Conservation (phyloP, 768 basidiomycete genomes). For the Cubamyces lactineus region DNA sequence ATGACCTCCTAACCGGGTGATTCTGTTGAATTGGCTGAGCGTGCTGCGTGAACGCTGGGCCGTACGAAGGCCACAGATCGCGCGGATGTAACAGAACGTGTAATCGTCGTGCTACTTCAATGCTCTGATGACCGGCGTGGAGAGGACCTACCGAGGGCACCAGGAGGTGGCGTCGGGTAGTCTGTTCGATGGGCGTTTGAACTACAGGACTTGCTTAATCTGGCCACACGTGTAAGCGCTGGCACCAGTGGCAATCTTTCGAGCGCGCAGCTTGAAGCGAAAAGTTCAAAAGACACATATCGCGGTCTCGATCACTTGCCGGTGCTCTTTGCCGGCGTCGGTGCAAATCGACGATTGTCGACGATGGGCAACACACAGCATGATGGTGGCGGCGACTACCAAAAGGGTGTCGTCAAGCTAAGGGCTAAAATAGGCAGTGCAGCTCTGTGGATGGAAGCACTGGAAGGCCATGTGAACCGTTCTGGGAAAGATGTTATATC, state of each 20-base stretch:
- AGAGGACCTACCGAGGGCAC: not conserved
- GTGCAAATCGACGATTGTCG: not conserved
- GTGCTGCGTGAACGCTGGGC: slow-evolving; percentile 5
- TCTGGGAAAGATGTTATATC: slow-evolving; percentile 4
- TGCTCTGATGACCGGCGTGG: not conserved
- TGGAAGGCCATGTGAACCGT: slow-evolving; percentile 18
- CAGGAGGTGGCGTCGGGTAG: not conserved
- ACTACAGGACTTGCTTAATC: slow-evolving; percentile 22
- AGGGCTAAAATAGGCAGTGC: slow-evolving; percentile 3
- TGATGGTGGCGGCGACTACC: not conserved
- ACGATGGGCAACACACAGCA: not conserved
- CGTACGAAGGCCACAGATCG: not conserved
- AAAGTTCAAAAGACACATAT: not conserved
- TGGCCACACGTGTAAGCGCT: not conserved
- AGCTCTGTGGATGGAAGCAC: not conserved
- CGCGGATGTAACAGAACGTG: not conserved
- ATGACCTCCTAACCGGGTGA: slow-evolving; percentile 7
- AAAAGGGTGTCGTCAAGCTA: slow-evolving; percentile 10
- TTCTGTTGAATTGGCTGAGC: slow-evolving; percentile 4
- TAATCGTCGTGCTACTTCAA: not conserved
- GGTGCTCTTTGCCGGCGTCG: not conserved
- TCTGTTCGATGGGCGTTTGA: slow-evolving; percentile 10
- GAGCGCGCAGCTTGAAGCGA: slow-evolving; percentile 4
- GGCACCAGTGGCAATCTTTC: not conserved
- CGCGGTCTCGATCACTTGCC: not conserved